Base-by-base conservation (phyloP, 768 basidiomycete species). In the Roridomyces roridus region DNA sequence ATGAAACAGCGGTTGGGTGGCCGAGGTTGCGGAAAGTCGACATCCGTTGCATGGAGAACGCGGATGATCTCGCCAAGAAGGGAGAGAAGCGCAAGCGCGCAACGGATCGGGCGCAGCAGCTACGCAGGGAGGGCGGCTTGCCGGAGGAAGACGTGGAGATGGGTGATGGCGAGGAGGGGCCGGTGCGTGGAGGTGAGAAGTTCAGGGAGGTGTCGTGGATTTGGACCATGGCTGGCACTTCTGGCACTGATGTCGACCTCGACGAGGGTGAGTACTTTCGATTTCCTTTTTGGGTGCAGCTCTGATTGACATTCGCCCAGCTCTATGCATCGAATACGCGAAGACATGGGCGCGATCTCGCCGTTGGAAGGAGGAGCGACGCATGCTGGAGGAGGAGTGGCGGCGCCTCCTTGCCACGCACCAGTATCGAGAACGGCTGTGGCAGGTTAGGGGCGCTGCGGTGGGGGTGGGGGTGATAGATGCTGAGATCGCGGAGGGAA, bases 321-420 rank as follows among this genome's bases (percentile, higher is more conserved):
- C 29, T 37, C 21, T 59, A 20, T 29, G 20, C n/a, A 51, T 62
- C 12, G 60, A 62, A 35, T 47, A 28, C 25, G 24, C 26, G 10
- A 47, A 47, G 18, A 9, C 46, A n/a, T 47, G 31, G 26, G 46
- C 46, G 20, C 46, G 46, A 4, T n/a, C 25, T 4, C 25, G 46
- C 5, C 21, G 46, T 11, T 47, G 46, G 46, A 23, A 6, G 7
- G 46, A 47, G 26, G 46, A 47, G 46, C 26, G 26, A 12, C 17
- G 18, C 17, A 14, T 47, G 21, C 31, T 47, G 7, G n/a, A 47
- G 21, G 46, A 47, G 26, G 46, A 47, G 25, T 47, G 24, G 24
- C 46, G 46, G 10, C 46, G 46, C 5, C n/a, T 47, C 15, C 46
- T 31, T 4, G 6, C 29, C 6, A 31, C 29, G 29, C 14, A 31